Percentiles rank a stretch among this genome's conserved stretches.
These are phyloP conservation scores for Pisolithus thermaeus DNA, from an alignment of 1,284 basidiomycete species.

Conservation along the genomic window DNA sequence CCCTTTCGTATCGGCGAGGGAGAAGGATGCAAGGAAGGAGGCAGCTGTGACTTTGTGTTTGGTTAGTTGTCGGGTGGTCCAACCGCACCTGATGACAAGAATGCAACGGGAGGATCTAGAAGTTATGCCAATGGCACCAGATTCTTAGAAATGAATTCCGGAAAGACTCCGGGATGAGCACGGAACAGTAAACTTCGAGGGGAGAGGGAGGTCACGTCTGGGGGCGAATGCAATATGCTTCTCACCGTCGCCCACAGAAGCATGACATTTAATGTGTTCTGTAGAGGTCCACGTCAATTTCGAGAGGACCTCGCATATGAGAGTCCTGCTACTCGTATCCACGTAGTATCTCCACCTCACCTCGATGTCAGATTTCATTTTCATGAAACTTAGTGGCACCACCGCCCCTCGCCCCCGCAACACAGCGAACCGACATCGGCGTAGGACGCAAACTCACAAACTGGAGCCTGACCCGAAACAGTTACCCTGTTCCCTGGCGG, in stretches of 20 bases:
- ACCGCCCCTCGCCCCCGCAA: too few species aligned
- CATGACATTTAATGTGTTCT: background rate
- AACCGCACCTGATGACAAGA: too few species aligned
- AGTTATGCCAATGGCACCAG: slow-evolving; percentile 48
- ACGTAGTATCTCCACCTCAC: too few species aligned
- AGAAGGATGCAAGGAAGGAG: background rate
- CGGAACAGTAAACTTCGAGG: slow-evolving; percentile 10
- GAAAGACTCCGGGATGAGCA: slow-evolving; percentile 38
- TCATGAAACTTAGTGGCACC: too few species aligned
- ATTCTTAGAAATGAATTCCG: slow-evolving; percentile 53
- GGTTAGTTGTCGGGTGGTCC: too few species aligned
- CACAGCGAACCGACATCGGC: too few species aligned
- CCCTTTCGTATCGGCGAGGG: background rate
- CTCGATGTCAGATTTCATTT: too few species aligned
- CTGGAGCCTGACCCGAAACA: slow-evolving; percentile 30
- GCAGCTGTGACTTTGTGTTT: too few species aligned
- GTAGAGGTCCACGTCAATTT: too few species aligned
- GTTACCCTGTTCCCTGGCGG: slow-evolving; percentile 58
- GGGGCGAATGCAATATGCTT: background rate
- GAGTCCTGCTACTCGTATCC: too few species aligned
- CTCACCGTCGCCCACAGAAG: background rate
- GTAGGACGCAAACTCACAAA: too few species aligned
- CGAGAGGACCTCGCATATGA: too few species aligned
- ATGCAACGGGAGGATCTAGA: slow-evolving; percentile 22
- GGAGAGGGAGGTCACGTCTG: slow-evolving; percentile 15